These are phyloP conservation scores for Hyaloperonospora brassicae DNA, from an alignment of 352 stramenopile species.

Conservation along the genomic window DNA sequence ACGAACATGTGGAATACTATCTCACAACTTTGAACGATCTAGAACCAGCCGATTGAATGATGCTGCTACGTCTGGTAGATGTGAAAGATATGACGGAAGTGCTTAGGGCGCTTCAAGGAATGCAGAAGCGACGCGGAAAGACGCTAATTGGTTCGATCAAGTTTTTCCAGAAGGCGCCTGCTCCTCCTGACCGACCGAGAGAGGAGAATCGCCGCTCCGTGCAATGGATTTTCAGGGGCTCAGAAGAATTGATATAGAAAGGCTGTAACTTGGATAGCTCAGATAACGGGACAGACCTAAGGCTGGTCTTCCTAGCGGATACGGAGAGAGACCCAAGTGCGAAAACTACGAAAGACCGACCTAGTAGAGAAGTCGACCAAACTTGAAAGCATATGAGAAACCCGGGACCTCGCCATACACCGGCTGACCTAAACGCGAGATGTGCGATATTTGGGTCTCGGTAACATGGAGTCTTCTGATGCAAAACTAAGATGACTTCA, in stretches of 20 bases:
- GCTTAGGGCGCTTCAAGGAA: background rate
- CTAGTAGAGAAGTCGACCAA: background rate
- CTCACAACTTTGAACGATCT: background rate
- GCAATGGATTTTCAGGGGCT: background rate
- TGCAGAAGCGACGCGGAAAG: background rate
- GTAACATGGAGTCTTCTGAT: background rate
- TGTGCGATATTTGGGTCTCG: background rate
- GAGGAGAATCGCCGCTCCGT: too few relatives aligned
- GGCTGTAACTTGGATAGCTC: too few relatives aligned
- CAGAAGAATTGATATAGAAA: background rate
- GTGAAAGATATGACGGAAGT: background rate
- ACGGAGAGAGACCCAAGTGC: background rate
- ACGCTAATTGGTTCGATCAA: background rate
- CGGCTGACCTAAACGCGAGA: background rate
- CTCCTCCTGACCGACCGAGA: background rate
- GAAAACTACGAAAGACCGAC: background rate
- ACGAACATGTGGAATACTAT: too few relatives aligned
- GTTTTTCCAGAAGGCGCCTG: background rate
- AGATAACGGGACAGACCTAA: background rate
- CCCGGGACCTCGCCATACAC: background rate
- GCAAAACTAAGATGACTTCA: background rate
- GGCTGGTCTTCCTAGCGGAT: background rate
- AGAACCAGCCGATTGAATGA: background rate
- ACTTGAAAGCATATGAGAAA: background rate
- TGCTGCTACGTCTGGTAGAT: background rate